Evolutionary conservation across 1,139 yeast species (phyloP), one percentile per base, ranked within the genome.

Genomic region (Geotrichum carabidarum): DNA sequence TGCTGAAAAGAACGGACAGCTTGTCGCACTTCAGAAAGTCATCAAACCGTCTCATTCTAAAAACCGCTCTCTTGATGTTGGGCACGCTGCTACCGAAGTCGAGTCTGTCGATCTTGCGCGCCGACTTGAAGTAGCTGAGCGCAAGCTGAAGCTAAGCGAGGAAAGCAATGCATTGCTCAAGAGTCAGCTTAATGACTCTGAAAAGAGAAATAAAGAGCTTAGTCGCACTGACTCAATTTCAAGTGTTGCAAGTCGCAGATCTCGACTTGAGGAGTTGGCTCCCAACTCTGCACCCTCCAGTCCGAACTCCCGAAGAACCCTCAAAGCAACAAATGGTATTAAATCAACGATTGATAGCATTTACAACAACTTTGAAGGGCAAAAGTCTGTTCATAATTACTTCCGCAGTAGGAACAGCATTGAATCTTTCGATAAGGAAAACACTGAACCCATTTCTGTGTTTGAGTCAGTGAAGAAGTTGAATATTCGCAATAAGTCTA

Each of bases 131-230:
- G 66, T 65, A 17, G 57, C 68, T 2, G 71, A 68, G 46, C 59
- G 58, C 38, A 59, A 58, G 27, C 56, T 69, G 8, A 65, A 64
- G 51, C 60, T 58, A 43, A 63, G 68, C 4, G 70, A 66, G 52
- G 70, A 68, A 31, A 57, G 59, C 27, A 59, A 60, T 35, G 60
- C 62, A 5, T 55, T 67, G n/a, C 57, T 68, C 4, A 64, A 68
- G 51, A 68, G 61, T 7, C 71, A 68, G 55, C 59, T 68, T 22
- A 60, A 57, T 15, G 70, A 61, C 45, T 66, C 68, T 11, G 61
- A 64, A 50, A 60, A 63, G 45, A 56, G 69, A 37, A 27, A 50
- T 36, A 44, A 49, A 36, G 51, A 54, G 14, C 59, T 62, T 15
- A 63, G 64, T 46, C 63, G 61, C 36, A 60, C 60, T 48, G 67